Evolutionary conservation across 2,329 filamentous ascomycete species (phyloP), one percentile per base, ranked within the genome.

Genomic region (Verticillium nubilum): DNA sequence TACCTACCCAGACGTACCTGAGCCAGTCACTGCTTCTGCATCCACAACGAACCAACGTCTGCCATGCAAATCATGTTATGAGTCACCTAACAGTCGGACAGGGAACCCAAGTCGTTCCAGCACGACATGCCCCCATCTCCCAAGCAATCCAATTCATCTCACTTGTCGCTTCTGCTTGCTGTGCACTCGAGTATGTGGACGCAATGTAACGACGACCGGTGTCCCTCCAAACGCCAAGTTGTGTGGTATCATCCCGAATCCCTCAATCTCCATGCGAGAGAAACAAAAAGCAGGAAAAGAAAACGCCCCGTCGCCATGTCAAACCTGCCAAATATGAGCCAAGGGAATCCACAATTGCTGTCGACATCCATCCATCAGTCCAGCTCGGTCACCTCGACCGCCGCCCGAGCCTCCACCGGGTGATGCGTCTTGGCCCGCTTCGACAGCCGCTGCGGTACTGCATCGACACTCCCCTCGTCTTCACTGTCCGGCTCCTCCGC

Each of bases 401-500:
- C 52, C 4, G 26, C 54, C 25, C 35, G 19, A 25, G 33, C 53
- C 35, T 58, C 55, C 12, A 10, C 9, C 37, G 10, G 12, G 60
- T 53, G 17, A 47, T 12, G 13, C 31, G 52, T 58, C 47, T 54
- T 61, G 15, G 15, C 28, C 55, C 61, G 60, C 52, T 63, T 63
- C 12, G 60, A 35, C 19, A 60, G 61, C 47, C 57, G 57, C 19
- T 50, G 33, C 23, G 23, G 28, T 6, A 28, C 37, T 6, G 33
- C 27, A 35, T 25, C 33, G 5, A 19, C 25, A 29, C 12, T 17
- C 15, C 15, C 25, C 52, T 27, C 27, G 37, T 67, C 67, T 6
- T 69, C 66, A 2, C 63, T 61, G 27, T 69, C 70, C n/a, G 69
- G 69, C 2, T 66, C 59, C 59, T 74, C 73, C 23, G 64, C 58